phyloP scores from a whole-genome alignment of 2,329 filamentous ascomycete species.

The Chaetomium sp. region DNA sequence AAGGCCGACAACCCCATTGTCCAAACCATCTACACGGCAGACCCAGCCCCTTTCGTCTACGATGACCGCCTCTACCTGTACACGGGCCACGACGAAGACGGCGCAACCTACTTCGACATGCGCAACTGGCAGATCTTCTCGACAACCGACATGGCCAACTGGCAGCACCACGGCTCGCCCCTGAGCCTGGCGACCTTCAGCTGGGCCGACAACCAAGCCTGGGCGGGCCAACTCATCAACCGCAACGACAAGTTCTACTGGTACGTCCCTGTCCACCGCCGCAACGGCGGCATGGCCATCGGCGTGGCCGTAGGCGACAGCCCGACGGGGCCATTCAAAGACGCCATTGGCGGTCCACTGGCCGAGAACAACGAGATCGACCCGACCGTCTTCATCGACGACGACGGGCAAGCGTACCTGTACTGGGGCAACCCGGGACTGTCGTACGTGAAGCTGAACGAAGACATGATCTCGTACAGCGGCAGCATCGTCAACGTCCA shows the following conservation, averaged over 20 bases:
- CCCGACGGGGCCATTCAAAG: neutral
- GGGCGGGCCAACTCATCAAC: neutral
- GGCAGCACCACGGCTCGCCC: neutral
- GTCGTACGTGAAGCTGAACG: neutral
- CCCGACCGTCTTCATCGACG: constrained; percentile 1
- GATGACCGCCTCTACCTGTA: neutral
- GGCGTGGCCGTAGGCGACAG: neutral
- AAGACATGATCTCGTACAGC: neutral
- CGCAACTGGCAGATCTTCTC: neutral
- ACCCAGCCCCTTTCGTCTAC: neutral
- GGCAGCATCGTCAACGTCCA: neutral
- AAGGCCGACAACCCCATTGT: constrained; percentile 5
- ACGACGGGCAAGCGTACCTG: constrained; percentile 1
- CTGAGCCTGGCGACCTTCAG: neutral
- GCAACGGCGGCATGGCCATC: neutral
- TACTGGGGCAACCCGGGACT: neutral
- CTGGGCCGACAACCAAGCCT: neutral
- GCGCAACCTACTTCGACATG: neutral
- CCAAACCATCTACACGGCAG: neutral
- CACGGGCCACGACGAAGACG: constrained; percentile 1
- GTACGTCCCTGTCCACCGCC: neutral
- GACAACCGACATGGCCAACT: neutral
- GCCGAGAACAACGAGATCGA: constrained; percentile 1
- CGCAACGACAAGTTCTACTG: constrained; percentile 2
- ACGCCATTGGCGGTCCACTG: neutral